Conservation (phyloP, 371 early-diverging fungal species). For the Furculomyces boomerangus region DNA sequence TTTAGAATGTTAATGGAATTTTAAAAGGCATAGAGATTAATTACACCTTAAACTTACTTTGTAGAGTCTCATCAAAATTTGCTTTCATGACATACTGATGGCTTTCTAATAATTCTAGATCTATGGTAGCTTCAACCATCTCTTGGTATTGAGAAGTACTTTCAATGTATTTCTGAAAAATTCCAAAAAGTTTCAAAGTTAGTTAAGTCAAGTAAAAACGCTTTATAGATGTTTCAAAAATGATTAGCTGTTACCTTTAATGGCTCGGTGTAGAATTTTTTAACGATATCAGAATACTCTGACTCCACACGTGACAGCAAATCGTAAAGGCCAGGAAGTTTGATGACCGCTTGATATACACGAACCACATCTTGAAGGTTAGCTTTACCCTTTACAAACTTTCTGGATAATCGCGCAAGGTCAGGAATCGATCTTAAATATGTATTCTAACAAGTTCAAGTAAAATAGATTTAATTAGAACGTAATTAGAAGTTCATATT, state of each 20-base stretch:
- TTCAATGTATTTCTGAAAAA: conserved; percentile 30
- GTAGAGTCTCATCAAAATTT: conserved; percentile 55
- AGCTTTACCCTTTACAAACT: conserved; percentile 64
- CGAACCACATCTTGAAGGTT: conserved; percentile 79
- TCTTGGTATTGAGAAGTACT: conserved; percentile 30
- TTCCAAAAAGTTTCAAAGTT: conserved; percentile 15
- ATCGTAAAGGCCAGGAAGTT: conserved; percentile 44
- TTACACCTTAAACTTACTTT: conserved; percentile 26
- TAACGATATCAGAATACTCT: conserved; percentile 24
- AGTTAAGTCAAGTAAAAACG: too few relatives aligned
- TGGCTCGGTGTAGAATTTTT: conserved; percentile 8
- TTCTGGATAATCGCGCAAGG: conserved; percentile 63
- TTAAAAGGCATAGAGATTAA: not conserved
- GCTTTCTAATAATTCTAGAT: conserved; percentile 63
- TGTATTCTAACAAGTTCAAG: conserved; percentile 32
- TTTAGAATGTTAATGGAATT: not conserved
- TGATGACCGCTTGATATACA: conserved; percentile 70
- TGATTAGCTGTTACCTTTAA: not conserved
- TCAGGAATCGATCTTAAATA: conserved; percentile 72
- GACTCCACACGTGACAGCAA: conserved; percentile 29
- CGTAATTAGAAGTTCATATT: too few relatives aligned
- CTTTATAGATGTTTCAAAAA: not conserved
- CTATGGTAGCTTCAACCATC: conserved; percentile 78
- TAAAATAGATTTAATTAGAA: too few relatives aligned
- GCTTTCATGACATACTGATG: conserved; percentile 84